Evolutionary conservation across 331 rosid species (phyloP), one percentile per base, ranked within the genome.

Genomic region (Malus hybrid): DNA sequence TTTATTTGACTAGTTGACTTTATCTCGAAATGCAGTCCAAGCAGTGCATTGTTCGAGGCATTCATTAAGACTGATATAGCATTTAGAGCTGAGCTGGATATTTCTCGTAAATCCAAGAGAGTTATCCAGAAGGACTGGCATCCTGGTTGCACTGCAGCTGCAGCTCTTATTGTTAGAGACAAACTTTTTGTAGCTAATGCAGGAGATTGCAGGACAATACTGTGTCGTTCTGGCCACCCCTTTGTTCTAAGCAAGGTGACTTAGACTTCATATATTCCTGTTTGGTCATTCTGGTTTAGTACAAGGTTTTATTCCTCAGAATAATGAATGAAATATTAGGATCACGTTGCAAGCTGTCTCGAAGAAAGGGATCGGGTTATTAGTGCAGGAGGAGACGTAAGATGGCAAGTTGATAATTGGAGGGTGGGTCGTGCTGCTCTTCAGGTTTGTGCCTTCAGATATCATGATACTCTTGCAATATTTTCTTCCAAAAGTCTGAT

Each of bases 351-450:
- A 48, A 94, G 97, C 84, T 86, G 92, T 88, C 79, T 79, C 18
- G 84, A 86, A 86, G 99, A 94, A 88, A 83, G 97, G 82, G 92
- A 94, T 78, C 91, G 97, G 20, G 87, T 94, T 70, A 66, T 90
- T 81, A 68, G 73, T 57, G 81, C 89, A 27, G 99, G 96, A 60
- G 99, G 92, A 16, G 79, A 86, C 70, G 93, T 94, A 31, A 87
- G 85, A 75, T 94, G 97, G 99, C 97, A 87, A 84, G 89, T 90
- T 32, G 97, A 94, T 80, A 89, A 91, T 69, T 92, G 99, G 99
- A 87, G 97, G 48, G 93, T 94, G 73, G 97, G 97, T 80, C 86
- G 62, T 80, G 97, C 97, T 73, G 99, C 96, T 10, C 97, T 92
- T 76, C 99, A 94, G 97, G 98, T 89, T 79, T 76, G 67, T 81